Conservation (phyloP, 352 stramenopile species). For the Phytopythium oedochilum region DNA sequence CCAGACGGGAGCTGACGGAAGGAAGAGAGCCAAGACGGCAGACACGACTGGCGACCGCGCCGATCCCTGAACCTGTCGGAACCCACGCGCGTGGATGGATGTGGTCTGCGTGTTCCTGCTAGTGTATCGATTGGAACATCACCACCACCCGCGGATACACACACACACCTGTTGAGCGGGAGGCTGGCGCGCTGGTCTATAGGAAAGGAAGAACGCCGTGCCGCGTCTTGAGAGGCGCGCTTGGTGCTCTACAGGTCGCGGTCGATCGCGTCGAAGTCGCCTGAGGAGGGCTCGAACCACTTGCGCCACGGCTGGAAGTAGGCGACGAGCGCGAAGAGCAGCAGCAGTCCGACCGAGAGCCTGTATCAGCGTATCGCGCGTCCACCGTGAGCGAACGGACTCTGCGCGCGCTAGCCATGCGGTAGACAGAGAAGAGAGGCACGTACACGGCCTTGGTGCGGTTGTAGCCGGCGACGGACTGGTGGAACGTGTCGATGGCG, state of each 20-base stretch:
- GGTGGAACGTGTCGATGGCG: constrained; percentile 76
- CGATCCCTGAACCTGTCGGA: not conserved
- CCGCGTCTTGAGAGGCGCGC: too few species aligned
- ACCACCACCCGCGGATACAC: not conserved
- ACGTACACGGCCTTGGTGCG: constrained; percentile 71
- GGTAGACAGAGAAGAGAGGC: not conserved
- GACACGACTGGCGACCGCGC: too few species aligned
- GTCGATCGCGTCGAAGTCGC: constrained; percentile 20
- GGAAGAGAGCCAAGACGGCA: not conserved
- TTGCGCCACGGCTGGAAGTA: constrained; percentile 76
- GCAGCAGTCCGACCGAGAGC: constrained; percentile 34
- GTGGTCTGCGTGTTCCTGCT: not conserved
- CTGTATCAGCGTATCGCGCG: too few species aligned
- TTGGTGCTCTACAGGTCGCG: constrained; percentile 12
- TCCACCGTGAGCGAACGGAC: too few species aligned
- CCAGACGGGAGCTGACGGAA: not conserved
- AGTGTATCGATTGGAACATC: not conserved
- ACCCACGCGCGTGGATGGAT: not conserved
- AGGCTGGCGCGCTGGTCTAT: not conserved
- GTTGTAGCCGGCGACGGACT: constrained; percentile 73
- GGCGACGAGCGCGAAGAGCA: constrained; percentile 58
- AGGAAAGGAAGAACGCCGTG: too few species aligned
- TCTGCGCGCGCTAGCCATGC: too few species aligned
- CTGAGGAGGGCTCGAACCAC: constrained; percentile 22
- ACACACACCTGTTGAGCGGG: too few species aligned